phyloP scores from a whole-genome alignment of 169 alveolate genomes.

The Plasmodium adleri region DNA sequence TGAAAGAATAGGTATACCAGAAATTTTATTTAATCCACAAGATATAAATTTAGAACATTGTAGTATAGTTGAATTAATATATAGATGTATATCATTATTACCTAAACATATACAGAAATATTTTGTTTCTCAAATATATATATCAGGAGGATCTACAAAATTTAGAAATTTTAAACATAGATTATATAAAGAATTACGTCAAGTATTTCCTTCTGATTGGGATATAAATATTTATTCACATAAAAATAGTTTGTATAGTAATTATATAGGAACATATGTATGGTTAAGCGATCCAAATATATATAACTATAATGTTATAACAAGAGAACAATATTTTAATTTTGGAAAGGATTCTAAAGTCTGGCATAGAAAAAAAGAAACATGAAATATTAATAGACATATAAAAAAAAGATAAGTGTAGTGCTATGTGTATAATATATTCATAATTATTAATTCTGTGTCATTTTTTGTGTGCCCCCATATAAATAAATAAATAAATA shows the following conservation, averaged over 20 bases:
- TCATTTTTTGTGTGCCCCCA: too few relatives aligned
- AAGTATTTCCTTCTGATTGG: conserved; percentile 77
- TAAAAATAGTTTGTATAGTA: conserved; percentile 56
- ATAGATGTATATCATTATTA: conserved; percentile 79
- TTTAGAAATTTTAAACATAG: conserved; percentile 81
- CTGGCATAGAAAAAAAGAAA: too few relatives aligned
- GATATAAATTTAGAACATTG: conserved; percentile 82
- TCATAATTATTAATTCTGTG: too few relatives aligned
- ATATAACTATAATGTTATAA: conserved; percentile 45
- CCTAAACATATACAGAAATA: conserved; percentile 81
- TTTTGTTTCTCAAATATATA: conserved; percentile 78
- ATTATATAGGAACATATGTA: conserved; percentile 71
- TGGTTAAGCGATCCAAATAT: conserved; percentile 69
- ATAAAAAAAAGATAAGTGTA: too few relatives aligned
- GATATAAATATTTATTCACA: conserved; percentile 75
- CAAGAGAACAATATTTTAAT: conserved; percentile 54
- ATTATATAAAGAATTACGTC: conserved; percentile 80
- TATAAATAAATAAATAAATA: too few relatives aligned
- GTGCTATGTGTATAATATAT: too few relatives aligned
- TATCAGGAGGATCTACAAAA: conserved; percentile 84
- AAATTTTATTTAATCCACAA: conserved; percentile 81
- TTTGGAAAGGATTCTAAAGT: conserved; percentile 9
- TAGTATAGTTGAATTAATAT: conserved; percentile 81
- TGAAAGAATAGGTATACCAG: conserved; percentile 83
- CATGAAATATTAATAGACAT: too few relatives aligned